Percentiles rank a stretch among this genome's conserved stretches.
Evolutionary conservation across 148 eudicot genomes (phyloP).

Genomic region (Diospyros lotus): DNA sequence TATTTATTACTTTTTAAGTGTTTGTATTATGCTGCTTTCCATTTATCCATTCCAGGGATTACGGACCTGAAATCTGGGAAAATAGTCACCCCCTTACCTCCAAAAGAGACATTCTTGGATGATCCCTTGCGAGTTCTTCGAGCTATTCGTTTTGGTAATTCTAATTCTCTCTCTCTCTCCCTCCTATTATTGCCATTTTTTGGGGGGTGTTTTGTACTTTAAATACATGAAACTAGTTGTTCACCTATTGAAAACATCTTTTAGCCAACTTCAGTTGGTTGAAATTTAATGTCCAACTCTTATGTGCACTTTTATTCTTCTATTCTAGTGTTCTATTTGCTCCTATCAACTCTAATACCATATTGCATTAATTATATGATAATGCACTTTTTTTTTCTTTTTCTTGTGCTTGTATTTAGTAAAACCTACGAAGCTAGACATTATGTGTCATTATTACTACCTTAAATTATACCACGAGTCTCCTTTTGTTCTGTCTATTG

Average conservation of each 20-base stretch:
- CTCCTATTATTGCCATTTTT: neutral
- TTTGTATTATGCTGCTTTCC: conserved; percentile 12
- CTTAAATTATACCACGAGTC: no score
- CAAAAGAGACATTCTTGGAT: conserved; percentile 92
- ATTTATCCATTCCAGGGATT: conserved; percentile 43
- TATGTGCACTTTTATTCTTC: neutral
- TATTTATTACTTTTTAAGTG: neutral
- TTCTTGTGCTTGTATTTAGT: no score
- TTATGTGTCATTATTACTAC: no score
- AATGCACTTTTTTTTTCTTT: neutral
- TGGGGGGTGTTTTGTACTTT: neutral
- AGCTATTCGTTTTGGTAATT: conserved; percentile 86
- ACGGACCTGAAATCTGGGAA: conserved; percentile 73
- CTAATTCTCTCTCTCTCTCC: neutral
- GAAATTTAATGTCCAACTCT: neutral
- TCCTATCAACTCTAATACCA: neutral
- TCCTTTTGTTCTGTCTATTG: no score
- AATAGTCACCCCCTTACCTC: conserved; percentile 91
- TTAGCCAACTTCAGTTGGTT: neutral
- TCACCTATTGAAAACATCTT: neutral
- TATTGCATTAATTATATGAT: neutral
- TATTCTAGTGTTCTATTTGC: neutral
- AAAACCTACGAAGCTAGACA: no score
- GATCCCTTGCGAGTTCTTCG: conserved; percentile 97
- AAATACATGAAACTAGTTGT: neutral